Percentiles rank a stretch among this genome's conserved stretches.
Conservation (phyloP, 768 basidiomycete species). For the Lactarius psammicola region DNA sequence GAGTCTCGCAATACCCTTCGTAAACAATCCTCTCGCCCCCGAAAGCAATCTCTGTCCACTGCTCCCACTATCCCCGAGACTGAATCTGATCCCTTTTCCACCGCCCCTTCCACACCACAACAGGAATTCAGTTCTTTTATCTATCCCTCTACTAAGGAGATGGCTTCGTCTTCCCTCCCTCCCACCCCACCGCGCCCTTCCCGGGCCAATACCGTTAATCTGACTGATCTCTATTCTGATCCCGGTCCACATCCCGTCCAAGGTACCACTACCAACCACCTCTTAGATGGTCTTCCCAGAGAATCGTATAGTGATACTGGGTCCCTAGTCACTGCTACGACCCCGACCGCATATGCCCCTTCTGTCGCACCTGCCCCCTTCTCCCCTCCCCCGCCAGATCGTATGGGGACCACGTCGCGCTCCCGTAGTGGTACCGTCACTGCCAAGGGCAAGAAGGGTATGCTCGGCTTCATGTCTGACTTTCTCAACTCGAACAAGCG, state of each 20-base stretch:
- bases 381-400: constrained; percentile 22
- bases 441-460: constrained; percentile 57
- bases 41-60: constrained; percentile 35
- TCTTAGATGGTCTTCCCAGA: constrained; percentile 34
- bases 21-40: constrained; percentile 37
- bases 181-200: constrained; percentile 77
- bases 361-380: constrained; percentile 17
- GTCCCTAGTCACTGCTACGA: constrained; percentile 1
- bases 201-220: constrained; percentile 78
- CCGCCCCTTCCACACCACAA: constrained; percentile 36
- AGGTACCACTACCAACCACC: constrained; percentile 47
- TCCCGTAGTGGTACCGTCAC: constrained; percentile 44
- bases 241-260: constrained; percentile 42
- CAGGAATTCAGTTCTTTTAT: constrained; percentile 29
- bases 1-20: constrained; percentile 33
- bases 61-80: constrained; percentile 44
- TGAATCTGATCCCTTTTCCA: constrained; percentile 32
- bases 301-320: constrained; percentile 15
- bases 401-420: constrained; percentile 36
- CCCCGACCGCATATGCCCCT: constrained; percentile 14
- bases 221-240: constrained; percentile 67
- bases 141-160: constrained; percentile 33
- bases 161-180: constrained; percentile 35
- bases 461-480: constrained; percentile 63
- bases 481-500: constrained; percentile 76